Base-by-base conservation (phyloP, 495 filamentous ascomycete species). In the Xylona heveae region DNA sequence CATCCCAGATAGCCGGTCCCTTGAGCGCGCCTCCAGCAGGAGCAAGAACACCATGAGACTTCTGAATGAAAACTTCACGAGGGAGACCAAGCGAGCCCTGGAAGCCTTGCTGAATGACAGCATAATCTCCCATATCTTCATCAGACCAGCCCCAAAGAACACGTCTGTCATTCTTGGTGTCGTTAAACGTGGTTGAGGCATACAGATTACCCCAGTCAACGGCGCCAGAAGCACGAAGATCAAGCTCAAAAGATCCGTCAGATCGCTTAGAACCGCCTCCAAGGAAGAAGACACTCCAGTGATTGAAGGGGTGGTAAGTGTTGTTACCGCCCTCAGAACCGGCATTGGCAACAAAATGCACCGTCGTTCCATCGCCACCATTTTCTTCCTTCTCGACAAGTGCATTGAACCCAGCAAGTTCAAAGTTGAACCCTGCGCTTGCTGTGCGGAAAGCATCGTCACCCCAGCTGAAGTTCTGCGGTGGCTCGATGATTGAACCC, bases 361-460 rank as follows among this genome's bases (percentile, higher is more conserved):
- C n/a, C n/a, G n/a, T n/a, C n/a, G n/a, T n/a, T n/a, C n/a, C n/a
- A n/a, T 58, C 57, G 26, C 61, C 55, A 3, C 42, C 30, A 5
- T 50, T 48, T 3, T 51, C 53, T n/a, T 47, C 40, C 5, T 48
- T 42, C 19, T 53, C 50, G 4, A 39, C 30, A 12, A 70, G 43
- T 0, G 56, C 55, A 30, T 59, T 54, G 32, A 64, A 52, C 19
- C 61, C 64, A 5, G 50, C 49, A n/a, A 68, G 61, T 42, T 71
- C 65, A 48, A 66, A 70, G 43, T 70, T 71, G 30, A 57, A 60
- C 0, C 58, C 62, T 24, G 61, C 54, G n/a, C n/a, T n/a, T n/a
- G n/a, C n/a, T n/a, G n/a, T n/a, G n/a, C n/a, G n/a, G n/a, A n/a
- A n/a, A n/a, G n/a, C n/a, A n/a, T 57, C 52, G 3, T 62, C 60